Base-by-base conservation (phyloP, 805 yeast species). In the Myxozyma sirexii region DNA sequence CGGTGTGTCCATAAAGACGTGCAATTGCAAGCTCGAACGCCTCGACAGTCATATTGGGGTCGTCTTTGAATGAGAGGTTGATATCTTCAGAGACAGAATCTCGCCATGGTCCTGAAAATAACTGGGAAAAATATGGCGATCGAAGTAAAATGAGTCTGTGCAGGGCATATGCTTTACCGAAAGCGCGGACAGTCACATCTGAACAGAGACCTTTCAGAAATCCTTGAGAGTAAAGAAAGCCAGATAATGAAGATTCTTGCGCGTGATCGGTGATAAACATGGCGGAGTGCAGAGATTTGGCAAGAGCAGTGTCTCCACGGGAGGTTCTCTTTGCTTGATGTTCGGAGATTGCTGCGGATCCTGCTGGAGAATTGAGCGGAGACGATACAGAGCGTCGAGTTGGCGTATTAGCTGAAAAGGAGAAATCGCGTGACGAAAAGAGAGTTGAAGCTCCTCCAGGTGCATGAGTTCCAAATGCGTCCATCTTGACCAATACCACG, bases 11-110 rank as follows among this genome's bases (percentile, higher is more conserved):
- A 64, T 82, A 82, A 12, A 82, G 69, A 42, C 79, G 63, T 1
- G 77, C 76, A 1, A 83, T 66, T 0, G 82, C 82, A 23, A 79
- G 67, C 47, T 82, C 84, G 67, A 83, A 81, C 3, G 83, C 76
- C 21, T 76, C 76, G 54, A 73, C 73, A 0, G 80, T 76, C 50
- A 79, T 77, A 45, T 74, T 70, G 6, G 73, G 72, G 64, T 77
- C 81, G 33, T 72, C 71, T 37, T 43, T 49, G 63, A 78, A 79
- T 8, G 68, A 70, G 46, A 78, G 62, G 19, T 71, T 75, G 56
- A 72, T 66, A 3, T 39, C 31, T n/a, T 31, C 60, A 23, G 56
- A 56, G 5, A 57, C 63, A 12, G 71, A 60, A 17, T 71, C 74
- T 6, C 67, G 54, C 86, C 86, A 82, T 0, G 72, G 70, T 0